A percentile compares a stretch with the other conserved stretches of the same genome.
Conservation (phyloP, 495 filamentous ascomycete genomes). For the Haplographium delicatum region DNA sequence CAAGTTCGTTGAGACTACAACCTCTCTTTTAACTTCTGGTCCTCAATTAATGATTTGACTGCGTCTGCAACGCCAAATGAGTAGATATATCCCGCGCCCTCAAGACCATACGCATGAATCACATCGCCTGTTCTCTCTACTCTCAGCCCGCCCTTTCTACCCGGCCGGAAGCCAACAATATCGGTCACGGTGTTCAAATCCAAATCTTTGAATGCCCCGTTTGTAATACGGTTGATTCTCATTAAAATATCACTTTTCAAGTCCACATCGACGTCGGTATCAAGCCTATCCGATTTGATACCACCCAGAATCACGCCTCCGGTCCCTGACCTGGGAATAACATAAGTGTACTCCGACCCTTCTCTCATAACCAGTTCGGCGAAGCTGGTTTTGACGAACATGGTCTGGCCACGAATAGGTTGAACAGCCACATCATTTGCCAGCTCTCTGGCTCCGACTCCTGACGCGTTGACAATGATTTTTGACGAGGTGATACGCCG, state of each 20-base stretch:
- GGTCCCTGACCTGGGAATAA: constrained; percentile 42
- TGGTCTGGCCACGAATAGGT: constrained; percentile 22
- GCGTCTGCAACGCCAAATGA: constrained; percentile 27
- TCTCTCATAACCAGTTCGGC: constrained; percentile 27
- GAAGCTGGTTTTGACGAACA: constrained; percentile 22
- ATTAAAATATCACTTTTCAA: constrained; percentile 20
- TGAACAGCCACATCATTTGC: constrained; percentile 15
- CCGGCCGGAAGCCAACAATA: constrained; percentile 29
- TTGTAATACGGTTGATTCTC: constrained; percentile 20
- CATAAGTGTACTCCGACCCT: constrained; percentile 44
- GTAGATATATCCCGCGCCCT: constrained; percentile 29
- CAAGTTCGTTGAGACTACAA: background rate
- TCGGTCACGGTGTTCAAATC: constrained; percentile 14
- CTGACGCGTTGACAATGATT: constrained; percentile 21
- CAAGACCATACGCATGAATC: constrained; percentile 32
- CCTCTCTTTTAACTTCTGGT: background rate
- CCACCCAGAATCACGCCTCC: constrained; percentile 42
- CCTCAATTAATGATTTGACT: constrained; percentile 17
- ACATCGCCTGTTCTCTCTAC: constrained; percentile 29
- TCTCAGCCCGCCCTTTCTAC: constrained; percentile 28
- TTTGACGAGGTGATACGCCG: constrained; percentile 1
- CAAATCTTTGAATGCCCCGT: constrained; percentile 12
- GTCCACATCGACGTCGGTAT: constrained; percentile 18
- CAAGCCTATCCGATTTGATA: constrained; percentile 35
- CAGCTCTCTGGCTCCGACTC: constrained; percentile 15